Conservation (phyloP, 768 basidiomycete genomes). For the Symmetrospora coprosmae region DNA sequence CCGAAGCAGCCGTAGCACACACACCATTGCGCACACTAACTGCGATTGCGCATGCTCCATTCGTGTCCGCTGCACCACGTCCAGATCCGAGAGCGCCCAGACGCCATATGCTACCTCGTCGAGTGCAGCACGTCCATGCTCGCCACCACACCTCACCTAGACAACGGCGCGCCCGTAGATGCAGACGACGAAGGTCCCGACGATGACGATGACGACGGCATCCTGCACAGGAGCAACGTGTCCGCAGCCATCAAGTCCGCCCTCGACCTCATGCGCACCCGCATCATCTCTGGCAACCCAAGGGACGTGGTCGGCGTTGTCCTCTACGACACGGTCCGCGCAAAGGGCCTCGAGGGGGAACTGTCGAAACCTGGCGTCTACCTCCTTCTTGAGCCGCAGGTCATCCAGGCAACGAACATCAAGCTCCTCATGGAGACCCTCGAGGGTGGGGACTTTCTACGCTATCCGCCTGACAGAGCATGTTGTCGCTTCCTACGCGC, state of each 20-base stretch:
- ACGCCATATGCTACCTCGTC: conserved; percentile 21
- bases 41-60: not conserved
- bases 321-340: conserved; percentile 76
- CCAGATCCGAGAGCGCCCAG: conserved; percentile 12
- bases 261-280: not conserved
- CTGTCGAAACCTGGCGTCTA: conserved; percentile 58
- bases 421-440: conserved; percentile 62
- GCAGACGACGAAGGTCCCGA: no score
- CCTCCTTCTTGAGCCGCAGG: conserved; percentile 60
- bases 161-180: no score
- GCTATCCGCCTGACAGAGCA: no score
- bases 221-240: not conserved
- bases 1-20: not conserved
- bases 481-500: not conserved
- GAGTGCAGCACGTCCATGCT: conserved; percentile 22
- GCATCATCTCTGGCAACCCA: conserved; percentile 10
- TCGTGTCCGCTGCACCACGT: not conserved
- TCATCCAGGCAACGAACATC: conserved; percentile 65
- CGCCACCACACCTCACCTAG: conserved; percentile 17
- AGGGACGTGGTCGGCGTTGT: conserved; percentile 80
- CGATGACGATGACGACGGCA: conserved; percentile 4
- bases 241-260: conserved; percentile 10
- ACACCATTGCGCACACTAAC: not conserved
- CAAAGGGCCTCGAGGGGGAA: not conserved
- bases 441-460: conserved; percentile 48